Base-by-base conservation (phyloP, 345 rosid species). In the Arabidopsis thaliana region DNA sequence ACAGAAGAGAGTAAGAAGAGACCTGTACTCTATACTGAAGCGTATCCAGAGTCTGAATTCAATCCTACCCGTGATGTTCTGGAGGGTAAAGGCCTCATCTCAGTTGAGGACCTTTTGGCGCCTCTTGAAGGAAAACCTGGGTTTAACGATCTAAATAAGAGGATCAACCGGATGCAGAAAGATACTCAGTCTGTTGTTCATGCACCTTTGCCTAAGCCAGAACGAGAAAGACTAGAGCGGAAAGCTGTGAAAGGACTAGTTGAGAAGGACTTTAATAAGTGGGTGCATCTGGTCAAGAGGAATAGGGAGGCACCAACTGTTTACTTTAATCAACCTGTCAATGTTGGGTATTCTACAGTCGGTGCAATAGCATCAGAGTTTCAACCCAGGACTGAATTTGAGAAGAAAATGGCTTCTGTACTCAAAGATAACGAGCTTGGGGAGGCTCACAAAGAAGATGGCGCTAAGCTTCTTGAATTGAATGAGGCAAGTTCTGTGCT, bases 291-390 rank as follows among this genome's bases (percentile, higher is more conserved):
- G 38, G 87, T 95, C 41, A 92, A 90, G 82, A 86, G 83, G 85
- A 92, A 95, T 28, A 89, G 97, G 75, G 97, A 92, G 79, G 92
- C 93, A 37, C 89, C 97, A 62, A 78, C 96, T 60, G 58, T 95
- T 65, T 85, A 73, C 76, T 95, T 92, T 78, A 85, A 88, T 76
- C 82, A 89, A 84, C 90, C 89, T 67, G 85, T 73, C 75, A 82
- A 88, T 71, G 30, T 87, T 65, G 89, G 89, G 12, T 92, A 82
- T 83, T 92, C 99, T 25, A 95, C 97, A 20, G 85, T 92, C 42
- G 99, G 99, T 7, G 92, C 99, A 53, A 90, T 95, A 72, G 97
- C 97, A 71, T 86, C 97, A 65, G 87, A 85, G 62, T 92, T 95
- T 85, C 86, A 95, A 75, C 97, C 97, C 51, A 81, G 97, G 85